phyloP scores from a whole-genome alignment of 1,284 basidiomycete genomes.

The Moniliella sp. region DNA sequence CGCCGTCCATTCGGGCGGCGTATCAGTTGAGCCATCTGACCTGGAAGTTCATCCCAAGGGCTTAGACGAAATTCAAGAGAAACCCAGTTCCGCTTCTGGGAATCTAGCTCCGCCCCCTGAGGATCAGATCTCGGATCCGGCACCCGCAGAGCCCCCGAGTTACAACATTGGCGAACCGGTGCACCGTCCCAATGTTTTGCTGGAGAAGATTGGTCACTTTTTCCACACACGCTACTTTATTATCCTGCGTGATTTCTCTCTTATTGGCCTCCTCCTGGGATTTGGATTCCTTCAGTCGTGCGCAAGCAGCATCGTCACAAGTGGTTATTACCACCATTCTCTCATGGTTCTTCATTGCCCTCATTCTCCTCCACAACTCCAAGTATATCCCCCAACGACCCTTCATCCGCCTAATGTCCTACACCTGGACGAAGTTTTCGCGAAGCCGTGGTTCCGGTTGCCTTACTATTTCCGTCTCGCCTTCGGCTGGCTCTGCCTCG shows the following conservation, averaged over 20 bases:
- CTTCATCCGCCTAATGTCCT: slow-evolving; percentile 9
- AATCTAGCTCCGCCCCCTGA: no score
- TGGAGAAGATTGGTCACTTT: slow-evolving; percentile 1
- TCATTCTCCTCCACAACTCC: slow-evolving; percentile 26
- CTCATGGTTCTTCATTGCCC: slow-evolving; percentile 24
- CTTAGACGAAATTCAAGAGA: no score
- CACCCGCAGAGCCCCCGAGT: no score
- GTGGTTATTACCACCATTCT: slow-evolving; percentile 4
- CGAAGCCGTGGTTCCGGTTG: slow-evolving; percentile 14
- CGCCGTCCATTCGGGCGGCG: no score
- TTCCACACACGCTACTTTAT: slow-evolving; percentile 4
- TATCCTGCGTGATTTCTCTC: slow-evolving; percentile 5
- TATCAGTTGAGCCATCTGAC: no score
- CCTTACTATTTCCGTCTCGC: slow-evolving; percentile 12
- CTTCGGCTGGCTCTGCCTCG: slow-evolving; percentile 15
- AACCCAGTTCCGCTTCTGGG: no score
- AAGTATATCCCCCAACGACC: slow-evolving; percentile 20
- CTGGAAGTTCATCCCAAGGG: no score
- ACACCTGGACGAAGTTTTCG: slow-evolving; percentile 8
- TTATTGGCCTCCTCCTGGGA: slow-evolving; percentile 5
- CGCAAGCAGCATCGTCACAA: slow-evolving; percentile 2
- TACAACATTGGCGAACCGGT: background rate
- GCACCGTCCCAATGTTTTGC: background rate
- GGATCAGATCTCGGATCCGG: no score
- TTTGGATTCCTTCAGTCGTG: slow-evolving; percentile 6